Base-by-base conservation (phyloP, 441 rosid species). In the Viola pubescens region DNA sequence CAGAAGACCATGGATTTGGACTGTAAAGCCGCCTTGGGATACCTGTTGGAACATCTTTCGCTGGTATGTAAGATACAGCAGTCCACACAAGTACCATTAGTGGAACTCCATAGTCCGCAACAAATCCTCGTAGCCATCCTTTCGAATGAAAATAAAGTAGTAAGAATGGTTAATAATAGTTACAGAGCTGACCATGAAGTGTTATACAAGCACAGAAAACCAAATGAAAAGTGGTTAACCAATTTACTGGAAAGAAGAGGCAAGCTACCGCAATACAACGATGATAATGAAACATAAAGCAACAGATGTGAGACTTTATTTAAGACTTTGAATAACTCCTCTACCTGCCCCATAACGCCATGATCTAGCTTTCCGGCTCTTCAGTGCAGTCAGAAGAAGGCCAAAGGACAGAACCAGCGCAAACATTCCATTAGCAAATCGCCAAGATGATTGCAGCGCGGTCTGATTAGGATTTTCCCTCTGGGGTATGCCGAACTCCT, bases 1-100 rank as follows among this genome's bases (percentile, higher is more conserved):
- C 94, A 51, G 78, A 76, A 69, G 94, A 86, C 90, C 94, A 86
- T 66, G 94, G 94, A 71, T 84, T 84, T 60, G 94, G 94, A 70
- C 94, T 86, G 76, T 71, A 79, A 63, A 86, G 90, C 52, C 94
- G 83, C 76, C 88, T 77, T 42, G 94, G 94, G 49, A 86, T 84
- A 56, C 94, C 94, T 65, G 60, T 73, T 41, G 94, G 94, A 62
- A 86, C 90, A 73, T 76, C 73, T 38, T 75, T 79, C 48, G 70
- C 82, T 1, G 94, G 90, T 65, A 84, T 79, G 76, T 86, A 86
- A 7, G 94, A 84, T 60, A 79, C 48, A 44, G 82, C 85, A 45
- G 94, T 84, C 94, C 94, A 86, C 46, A 80, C 74, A 64, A 86
- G 72, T 69, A 86, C 88, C 94, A 86, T 82, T 61, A 86, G 64